A percentile compares a stretch with the other conserved stretches of the same genome.
These are phyloP conservation scores for Acacia crassicarpa DNA, from an alignment of 306 rosid genomes.

Conservation along the genomic window DNA sequence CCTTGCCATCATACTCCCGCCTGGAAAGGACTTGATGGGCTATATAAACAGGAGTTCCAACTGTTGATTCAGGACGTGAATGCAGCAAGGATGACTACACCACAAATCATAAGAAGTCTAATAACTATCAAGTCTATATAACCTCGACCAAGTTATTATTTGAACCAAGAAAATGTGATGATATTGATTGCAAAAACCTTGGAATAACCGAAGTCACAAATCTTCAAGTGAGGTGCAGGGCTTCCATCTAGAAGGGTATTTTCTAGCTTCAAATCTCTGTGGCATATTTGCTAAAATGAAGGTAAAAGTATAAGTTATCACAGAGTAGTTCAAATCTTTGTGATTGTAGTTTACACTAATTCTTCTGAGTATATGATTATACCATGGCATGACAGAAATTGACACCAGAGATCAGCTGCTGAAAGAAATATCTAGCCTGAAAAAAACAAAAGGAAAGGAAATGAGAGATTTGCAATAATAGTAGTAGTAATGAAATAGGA, in stretches of 20 bases:
- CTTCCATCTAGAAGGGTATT: too few relatives aligned
- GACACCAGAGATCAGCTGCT: constrained; percentile 75
- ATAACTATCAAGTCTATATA: neutral
- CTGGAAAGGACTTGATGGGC: constrained; percentile 73
- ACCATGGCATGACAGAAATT: constrained; percentile 64
- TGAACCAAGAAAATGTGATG: constrained; percentile 13
- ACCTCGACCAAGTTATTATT: neutral
- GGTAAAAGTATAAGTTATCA: too few relatives aligned
- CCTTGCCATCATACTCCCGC: constrained; percentile 68
- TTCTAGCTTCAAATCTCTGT: too few relatives aligned
- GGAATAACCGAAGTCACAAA: constrained; percentile 71
- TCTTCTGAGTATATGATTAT: constrained; percentile 6
- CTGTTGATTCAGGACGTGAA: constrained; percentile 68
- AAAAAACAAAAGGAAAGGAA: too few relatives aligned
- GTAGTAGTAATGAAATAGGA: too few relatives aligned
- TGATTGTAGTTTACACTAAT: neutral
- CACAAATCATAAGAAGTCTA: constrained; percentile 13
- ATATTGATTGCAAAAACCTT: constrained; percentile 41
- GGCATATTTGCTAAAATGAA: too few relatives aligned
- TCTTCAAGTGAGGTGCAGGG: constrained; percentile 68
- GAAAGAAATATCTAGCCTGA: too few relatives aligned
- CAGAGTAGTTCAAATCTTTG: too few relatives aligned
- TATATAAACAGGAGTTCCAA: constrained; percentile 70
- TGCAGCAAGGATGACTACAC: constrained; percentile 66
- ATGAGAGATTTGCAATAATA: too few relatives aligned